Evolutionary conservation across 2,329 filamentous ascomycete species (phyloP), one percentile per base, ranked within the genome.

Genomic region (Chaetomiaceae sp.): DNA sequence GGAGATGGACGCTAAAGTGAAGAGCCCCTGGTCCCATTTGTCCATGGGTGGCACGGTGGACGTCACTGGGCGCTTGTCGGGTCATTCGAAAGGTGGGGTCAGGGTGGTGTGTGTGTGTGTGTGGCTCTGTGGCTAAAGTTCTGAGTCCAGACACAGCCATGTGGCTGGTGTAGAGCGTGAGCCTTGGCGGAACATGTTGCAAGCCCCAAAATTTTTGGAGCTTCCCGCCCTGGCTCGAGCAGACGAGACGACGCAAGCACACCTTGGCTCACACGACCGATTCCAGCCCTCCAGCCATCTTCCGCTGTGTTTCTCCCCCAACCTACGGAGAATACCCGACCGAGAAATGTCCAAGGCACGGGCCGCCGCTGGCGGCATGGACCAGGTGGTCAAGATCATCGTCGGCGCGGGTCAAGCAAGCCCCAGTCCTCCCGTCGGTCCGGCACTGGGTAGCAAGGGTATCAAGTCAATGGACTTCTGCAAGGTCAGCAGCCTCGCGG

Each of bases 381-480:
- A 95, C 65, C 83, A 88, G 71, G 84, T 97, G 54, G 91, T 99
- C 68, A 99, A 97, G 76, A 81, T 99, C 70, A 95, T 99, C 60
- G 93, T 99, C 55, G 93, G 92, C 63, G 93, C 93, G 51, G 93
- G 93, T 21, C 89, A 96, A 70, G 93, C 93, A 54, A 92, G 85
- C 64, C 93, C 93, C 25, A 95, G 90, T 72, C 93, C 93, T 30
- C 93, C 93, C 4, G 91, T 99, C 64, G 93, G 93, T 76, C 93
- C 93, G 52, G 93, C 93, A 48, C 80, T 99, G 59, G 93, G 93
- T 73, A 92, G 86, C 69, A 97, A 96, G 76, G 93, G 93, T 77
- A 87, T 99, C 56, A 99, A 99, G 77, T 95, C 88, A 52, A 99
- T 99, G 86, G 93, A 99, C 73, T 99, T 97, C 70, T 97, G 93